These are phyloP conservation scores for Zizania latifolia DNA, from an alignment of 176 grass and related monocot species.

Conservation along the genomic window DNA sequence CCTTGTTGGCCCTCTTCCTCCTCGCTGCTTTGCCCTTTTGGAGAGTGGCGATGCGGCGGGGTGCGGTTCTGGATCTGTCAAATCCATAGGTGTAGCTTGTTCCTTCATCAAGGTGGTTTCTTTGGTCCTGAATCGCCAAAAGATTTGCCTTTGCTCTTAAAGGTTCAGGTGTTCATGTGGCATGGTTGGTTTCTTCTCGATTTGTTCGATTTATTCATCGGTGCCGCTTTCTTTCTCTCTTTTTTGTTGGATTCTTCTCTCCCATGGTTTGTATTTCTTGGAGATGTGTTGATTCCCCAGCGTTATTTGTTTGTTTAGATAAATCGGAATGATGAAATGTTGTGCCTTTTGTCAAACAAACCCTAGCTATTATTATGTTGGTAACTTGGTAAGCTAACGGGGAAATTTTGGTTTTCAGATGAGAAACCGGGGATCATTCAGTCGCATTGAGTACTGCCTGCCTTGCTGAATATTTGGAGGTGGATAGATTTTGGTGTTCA, in stretches of 20 bases:
- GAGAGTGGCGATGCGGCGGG: constrained; percentile 27
- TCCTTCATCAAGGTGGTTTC: constrained; percentile 24
- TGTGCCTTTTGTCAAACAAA: not conserved
- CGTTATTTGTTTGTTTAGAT: not conserved
- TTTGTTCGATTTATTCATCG: not conserved
- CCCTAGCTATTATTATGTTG: not conserved
- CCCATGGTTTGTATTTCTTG: constrained; percentile 8
- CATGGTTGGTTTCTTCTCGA: not conserved
- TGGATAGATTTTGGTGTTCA: constrained; percentile 6
- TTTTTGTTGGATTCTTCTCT: not conserved
- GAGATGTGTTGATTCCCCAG: not conserved
- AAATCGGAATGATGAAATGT: not conserved
- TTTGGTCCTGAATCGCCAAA: not conserved
- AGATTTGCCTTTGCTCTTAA: not conserved
- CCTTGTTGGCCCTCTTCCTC: not conserved
- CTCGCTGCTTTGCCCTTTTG: constrained; percentile 14
- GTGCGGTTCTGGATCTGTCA: constrained; percentile 25
- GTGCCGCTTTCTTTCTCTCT: not conserved
- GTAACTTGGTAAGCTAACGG: constrained; percentile 8
- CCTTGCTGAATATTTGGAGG: not conserved
- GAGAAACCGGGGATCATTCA: not conserved
- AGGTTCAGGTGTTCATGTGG: not conserved
- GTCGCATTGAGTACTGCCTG: not conserved
- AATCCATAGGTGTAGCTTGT: not conserved
- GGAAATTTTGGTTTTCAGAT: constrained; percentile 12